Base-by-base conservation (phyloP, 78 protist genomes). In the Capsaspora owczarzaki region DNA sequence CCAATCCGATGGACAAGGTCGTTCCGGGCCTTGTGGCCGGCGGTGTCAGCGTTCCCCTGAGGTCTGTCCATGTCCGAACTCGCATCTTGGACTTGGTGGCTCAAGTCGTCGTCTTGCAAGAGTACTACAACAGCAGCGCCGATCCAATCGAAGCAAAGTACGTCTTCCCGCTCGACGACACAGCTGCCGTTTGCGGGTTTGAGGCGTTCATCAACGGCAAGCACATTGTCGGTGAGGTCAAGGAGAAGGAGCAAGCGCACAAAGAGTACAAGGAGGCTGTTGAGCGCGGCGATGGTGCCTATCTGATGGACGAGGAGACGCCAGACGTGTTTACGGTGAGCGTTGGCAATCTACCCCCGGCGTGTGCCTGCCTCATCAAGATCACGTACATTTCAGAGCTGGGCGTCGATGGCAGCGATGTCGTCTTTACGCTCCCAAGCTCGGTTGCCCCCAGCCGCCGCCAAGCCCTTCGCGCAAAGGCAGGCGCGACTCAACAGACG, bases 321-420 rank as follows among this genome's bases (percentile, higher is more conserved):
- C 72, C 6, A 25, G 72, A 63, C 19, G 72, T 63, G 43, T 69
- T 41, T 41, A 23, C 75, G 2, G 49, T 40, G 27, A 41, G 72
- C 12, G 89, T 93, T 44, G 96, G 96, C 78, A 86, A 86, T 41
- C 60, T 93, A 40, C 94, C 91, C n/a, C 92, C 94, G 0, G 25
- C 61, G 1, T 43, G 80, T 12, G 74, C 38, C 35, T 89, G 89
- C 10, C 16, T 82, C 22, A 83, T 93, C 56, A 83, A 82, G 61
- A 87, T 91, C 53, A 86, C 86, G 29, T 90, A 86, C 47, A 61
- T 86, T 47, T 74, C 88, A 0, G 91, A 85, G 80, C 79, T 92
- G 4, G 82, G 70, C 25, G 14, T 82, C 27, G 87, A 88, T 41
- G 88, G 90, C n/a, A 66, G 72, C n/a, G 82, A 79, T 41, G 82